Percentiles rank a stretch among this genome's conserved stretches.
phyloP scores from a whole-genome alignment of 768 basidiomycete species.

The Pisolithus tinctorius region DNA sequence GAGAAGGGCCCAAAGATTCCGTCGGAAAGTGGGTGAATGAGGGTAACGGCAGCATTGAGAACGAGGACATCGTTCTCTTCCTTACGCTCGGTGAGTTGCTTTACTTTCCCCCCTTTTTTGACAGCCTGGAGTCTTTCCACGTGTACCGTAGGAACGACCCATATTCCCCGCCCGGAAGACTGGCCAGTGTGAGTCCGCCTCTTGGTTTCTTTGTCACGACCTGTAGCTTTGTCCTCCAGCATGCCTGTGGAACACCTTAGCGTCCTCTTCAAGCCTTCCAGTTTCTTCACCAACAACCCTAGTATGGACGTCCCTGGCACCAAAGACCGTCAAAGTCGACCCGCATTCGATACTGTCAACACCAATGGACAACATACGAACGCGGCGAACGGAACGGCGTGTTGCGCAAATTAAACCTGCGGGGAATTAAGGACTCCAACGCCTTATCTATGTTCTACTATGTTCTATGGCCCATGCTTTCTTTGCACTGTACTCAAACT shows the following conservation, averaged over 20 bases:
- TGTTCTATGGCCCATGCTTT: not conserved
- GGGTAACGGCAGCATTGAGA: constrained; percentile 54
- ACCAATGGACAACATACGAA: constrained; percentile 16
- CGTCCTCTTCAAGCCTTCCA: constrained; percentile 69
- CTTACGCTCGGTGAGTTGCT: constrained; percentile 55
- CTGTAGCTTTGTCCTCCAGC: constrained; percentile 28
- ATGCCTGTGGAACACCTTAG: constrained; percentile 79
- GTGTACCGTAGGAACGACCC: constrained; percentile 51
- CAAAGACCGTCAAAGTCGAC: constrained; percentile 54
- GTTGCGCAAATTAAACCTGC: constrained; percentile 10
- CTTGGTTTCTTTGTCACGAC: not conserved
- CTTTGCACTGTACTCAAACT: not conserved
- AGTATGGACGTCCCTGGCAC: constrained; percentile 85
- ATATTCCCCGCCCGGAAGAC: constrained; percentile 81
- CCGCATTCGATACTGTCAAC: constrained; percentile 43
- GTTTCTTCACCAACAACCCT: constrained; percentile 84
- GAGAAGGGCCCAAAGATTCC: constrained; percentile 64
- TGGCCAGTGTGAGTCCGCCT: constrained; percentile 68
- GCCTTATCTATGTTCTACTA: not conserved
- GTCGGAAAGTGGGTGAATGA: constrained; percentile 63
- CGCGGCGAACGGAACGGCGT: constrained; percentile 8
- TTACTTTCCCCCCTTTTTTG: not conserved
- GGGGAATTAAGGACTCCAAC: not conserved
- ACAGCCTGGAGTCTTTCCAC: not conserved
- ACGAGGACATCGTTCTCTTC: constrained; percentile 77